phyloP scores from a whole-genome alignment of 352 stramenopile species.

The Phytophthora brassicae region DNA sequence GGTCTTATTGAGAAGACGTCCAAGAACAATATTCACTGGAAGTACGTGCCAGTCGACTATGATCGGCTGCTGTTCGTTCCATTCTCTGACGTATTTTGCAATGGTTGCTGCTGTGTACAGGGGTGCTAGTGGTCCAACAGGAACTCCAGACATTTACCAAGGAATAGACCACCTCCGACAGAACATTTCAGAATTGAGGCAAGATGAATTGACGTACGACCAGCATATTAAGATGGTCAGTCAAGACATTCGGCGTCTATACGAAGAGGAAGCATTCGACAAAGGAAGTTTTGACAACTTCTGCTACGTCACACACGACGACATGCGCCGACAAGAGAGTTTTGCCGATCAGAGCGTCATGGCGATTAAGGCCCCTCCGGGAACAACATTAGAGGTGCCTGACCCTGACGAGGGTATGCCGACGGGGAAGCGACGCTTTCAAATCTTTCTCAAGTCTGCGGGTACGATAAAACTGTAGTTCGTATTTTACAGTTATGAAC shows the following conservation, averaged over 20 bases:
- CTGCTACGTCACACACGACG: conserved; percentile 87
- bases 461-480: conserved; percentile 34
- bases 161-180: conserved; percentile 76
- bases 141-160: conserved; percentile 53
- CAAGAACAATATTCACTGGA: conserved; percentile 99
- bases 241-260: conserved; percentile 79
- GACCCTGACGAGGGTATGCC: conserved; percentile 94
- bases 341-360: conserved; percentile 91
- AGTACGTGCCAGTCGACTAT: conserved; percentile 52
- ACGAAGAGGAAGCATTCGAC: conserved; percentile 83
- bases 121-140: conserved; percentile 50
- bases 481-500: background rate
- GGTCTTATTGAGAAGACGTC: conserved; percentile 96
- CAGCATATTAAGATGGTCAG: conserved; percentile 84
- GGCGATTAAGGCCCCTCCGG: conserved; percentile 92
- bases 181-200: conserved; percentile 75
- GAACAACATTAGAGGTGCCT: conserved; percentile 94
- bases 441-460: conserved; percentile 94
- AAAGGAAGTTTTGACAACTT: conserved; percentile 77
- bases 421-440: conserved; percentile 85
- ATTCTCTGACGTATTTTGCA: background rate
- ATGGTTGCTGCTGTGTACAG: conserved; percentile 27
- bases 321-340: conserved; percentile 84
- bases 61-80: background rate
- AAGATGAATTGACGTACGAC: conserved; percentile 85